Base-by-base conservation (phyloP, 1,284 basidiomycete species). In the Puccinia novopanici region DNA sequence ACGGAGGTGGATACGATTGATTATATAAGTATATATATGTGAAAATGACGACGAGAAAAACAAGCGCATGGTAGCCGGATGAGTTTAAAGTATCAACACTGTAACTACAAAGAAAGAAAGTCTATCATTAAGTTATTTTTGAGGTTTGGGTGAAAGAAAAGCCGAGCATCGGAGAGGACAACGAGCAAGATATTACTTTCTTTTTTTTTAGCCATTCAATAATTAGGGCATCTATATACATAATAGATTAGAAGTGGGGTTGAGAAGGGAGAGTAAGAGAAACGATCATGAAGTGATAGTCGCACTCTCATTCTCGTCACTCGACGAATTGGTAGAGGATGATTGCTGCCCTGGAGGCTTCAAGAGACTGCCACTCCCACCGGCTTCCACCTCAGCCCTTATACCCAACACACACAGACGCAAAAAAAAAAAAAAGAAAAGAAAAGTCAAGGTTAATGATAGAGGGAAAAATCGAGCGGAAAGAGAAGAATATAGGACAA, bases 341-440 rank as follows among this genome's bases (percentile, higher is more conserved):
- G 70, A 72, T 34, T 17, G 27, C 34, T 65, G 61, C 24, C n/a
- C n/a, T 34, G 70, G 70, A 5, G 70, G 70, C 48, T 72, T 72
- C 30, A 72, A 19, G 12, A 55, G 70, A 55, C 70, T 72, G 54
- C 22, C 70, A 55, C 72, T 57, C 61, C 37, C 55, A 13, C 72
- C 72, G 17, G 72, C 72, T 61, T 74, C 72, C 8, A 74, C 72
- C 34, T 74, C 72, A 19, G 72, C 72, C 22, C 72, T 74, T n/a
- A n/a, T n/a, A n/a, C n/a, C n/a, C n/a, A n/a, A 59, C 55, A 59
- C 12, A 50, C 12, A 61, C 17, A n/a, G 2, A 57, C 30, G 27
- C n/a, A 59, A 45, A 6, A n/a, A 59, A 74, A 37, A 17, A n/a
- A 57, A 27, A 40, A 42, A 42, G 37, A n/a, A 57, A 10, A 74